phyloP scores from a whole-genome alignment of 2,329 filamentous ascomycete species.

The Lachnellula hyalina region DNA sequence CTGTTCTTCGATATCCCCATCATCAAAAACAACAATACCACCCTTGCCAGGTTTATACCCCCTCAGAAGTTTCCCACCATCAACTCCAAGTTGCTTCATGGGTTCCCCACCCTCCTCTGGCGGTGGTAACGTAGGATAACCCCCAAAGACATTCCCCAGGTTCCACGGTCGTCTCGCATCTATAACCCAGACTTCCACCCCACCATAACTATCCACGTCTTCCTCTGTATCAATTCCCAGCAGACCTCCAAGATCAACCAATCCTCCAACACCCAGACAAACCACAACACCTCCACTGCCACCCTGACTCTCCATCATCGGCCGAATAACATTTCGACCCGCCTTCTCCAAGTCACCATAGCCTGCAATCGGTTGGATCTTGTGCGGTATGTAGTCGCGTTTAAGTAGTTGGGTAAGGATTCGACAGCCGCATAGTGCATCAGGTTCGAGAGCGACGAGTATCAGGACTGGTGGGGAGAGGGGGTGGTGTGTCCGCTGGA shows the following conservation, averaged over 20 bases:
- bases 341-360: slow-evolving; percentile 83
- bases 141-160: slow-evolving; percentile 85
- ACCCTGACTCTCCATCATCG: slow-evolving; percentile 80
- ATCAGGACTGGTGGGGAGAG: slow-evolving; percentile 86
- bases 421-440: slow-evolving; percentile 90
- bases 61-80: slow-evolving; percentile 65
- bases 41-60: slow-evolving; percentile 74
- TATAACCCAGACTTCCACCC: slow-evolving; percentile 93
- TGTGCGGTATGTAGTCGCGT: slow-evolving; percentile 95
- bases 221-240: slow-evolving; percentile 68
- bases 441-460: slow-evolving; percentile 88
- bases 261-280: slow-evolving; percentile 86
- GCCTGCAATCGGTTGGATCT: slow-evolving; percentile 90
- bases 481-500: slow-evolving; percentile 81
- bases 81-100: slow-evolving; percentile 55
- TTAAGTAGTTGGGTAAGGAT: slow-evolving; percentile 92
- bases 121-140: slow-evolving; percentile 48
- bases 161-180: slow-evolving; percentile 95
- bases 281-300: slow-evolving; percentile 85
- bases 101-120: slow-evolving; percentile 38
- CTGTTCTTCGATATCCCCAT: slow-evolving; percentile 89
- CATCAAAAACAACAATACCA: slow-evolving; percentile 90
- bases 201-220: slow-evolving; percentile 62
- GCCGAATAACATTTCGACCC: slow-evolving; percentile 71
- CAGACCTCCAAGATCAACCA: slow-evolving; percentile 79